Conservation (phyloP, 305 asterid genomes). For the Fraxinus paxiana region DNA sequence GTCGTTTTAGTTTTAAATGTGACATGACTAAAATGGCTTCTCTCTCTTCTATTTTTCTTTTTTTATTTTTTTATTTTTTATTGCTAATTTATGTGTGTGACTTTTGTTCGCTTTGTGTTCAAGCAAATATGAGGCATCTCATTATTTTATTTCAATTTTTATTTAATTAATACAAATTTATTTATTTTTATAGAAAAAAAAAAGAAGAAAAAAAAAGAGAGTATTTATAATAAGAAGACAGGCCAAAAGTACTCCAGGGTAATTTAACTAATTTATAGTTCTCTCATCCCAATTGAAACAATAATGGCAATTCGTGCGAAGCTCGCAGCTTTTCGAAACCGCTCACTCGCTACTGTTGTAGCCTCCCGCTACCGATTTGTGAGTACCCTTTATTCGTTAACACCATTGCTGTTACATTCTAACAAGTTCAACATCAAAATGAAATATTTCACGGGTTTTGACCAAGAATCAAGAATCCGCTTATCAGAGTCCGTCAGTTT, state of each 20-base stretch:
- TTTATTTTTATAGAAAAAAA: no score
- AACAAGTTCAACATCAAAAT: background rate
- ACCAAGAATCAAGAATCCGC: background rate
- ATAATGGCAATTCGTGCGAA: conserved; percentile 40
- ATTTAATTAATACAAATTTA: no score
- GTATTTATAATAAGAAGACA: background rate
- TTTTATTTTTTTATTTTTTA: no score
- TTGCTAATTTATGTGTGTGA: background rate
- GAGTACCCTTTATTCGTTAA: conserved; percentile 21
- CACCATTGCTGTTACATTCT: background rate
- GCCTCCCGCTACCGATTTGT: conserved; percentile 43
- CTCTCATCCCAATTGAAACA: background rate
- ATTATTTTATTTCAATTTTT: background rate
- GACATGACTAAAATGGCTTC: background rate
- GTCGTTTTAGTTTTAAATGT: background rate
- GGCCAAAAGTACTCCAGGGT: background rate
- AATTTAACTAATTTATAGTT: background rate
- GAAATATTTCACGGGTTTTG: background rate
- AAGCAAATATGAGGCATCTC: background rate
- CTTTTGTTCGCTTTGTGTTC: background rate
- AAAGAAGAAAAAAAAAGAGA: no score
- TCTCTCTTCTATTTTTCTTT: no score
- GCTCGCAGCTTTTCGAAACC: conserved; percentile 45
- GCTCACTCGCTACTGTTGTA: conserved; percentile 30
- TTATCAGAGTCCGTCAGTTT: background rate